Conservation (phyloP, 768 basidiomycete genomes). For the Hemileccinum impolitum region DNA sequence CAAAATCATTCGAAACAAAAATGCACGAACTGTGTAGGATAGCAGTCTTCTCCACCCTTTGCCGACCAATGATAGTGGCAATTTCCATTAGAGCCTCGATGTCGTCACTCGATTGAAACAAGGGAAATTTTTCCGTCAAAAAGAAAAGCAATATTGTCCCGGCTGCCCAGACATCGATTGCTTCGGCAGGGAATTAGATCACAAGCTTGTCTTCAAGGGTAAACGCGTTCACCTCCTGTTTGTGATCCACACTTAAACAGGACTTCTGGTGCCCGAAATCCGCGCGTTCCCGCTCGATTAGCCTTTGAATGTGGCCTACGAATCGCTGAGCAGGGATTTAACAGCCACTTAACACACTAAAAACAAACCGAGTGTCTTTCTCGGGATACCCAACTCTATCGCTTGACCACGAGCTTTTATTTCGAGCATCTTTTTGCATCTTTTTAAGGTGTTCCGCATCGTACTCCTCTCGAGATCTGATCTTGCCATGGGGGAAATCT, state of each 20-base stretch:
- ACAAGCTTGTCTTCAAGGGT: not conserved
- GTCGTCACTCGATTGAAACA: conserved; percentile 93
- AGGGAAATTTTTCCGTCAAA: conserved; percentile 86
- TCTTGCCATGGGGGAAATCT: conserved; percentile 66
- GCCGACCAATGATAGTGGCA: conserved; percentile 78
- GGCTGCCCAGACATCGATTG: conserved; percentile 95
- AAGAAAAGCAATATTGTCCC: conserved; percentile 93
- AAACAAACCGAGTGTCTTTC: conserved; percentile 64
- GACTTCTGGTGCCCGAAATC: conserved; percentile 96
- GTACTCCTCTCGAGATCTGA: conserved; percentile 42
- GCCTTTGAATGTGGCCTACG: conserved; percentile 80
- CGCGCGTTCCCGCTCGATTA: conserved; percentile 94
- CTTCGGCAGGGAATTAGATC: conserved; percentile 40
- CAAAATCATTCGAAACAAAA: not conserved
- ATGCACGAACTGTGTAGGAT: conserved; percentile 76
- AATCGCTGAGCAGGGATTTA: not conserved
- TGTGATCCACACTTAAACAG: conserved; percentile 92
- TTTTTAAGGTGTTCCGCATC: conserved; percentile 49
- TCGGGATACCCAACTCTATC: conserved; percentile 78
- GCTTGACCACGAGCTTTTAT: conserved; percentile 48
- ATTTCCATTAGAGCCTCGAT: conserved; percentile 96
- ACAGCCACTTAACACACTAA: not conserved
- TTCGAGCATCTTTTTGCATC: conserved; percentile 58
- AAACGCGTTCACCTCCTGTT: conserved; percentile 68
- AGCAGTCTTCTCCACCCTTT: conserved; percentile 80